Percentiles rank a stretch among this genome's conserved stretches.
phyloP scores from a whole-genome alignment of 163 green algal genomes.

The Scenedesmus sp. region DNA sequence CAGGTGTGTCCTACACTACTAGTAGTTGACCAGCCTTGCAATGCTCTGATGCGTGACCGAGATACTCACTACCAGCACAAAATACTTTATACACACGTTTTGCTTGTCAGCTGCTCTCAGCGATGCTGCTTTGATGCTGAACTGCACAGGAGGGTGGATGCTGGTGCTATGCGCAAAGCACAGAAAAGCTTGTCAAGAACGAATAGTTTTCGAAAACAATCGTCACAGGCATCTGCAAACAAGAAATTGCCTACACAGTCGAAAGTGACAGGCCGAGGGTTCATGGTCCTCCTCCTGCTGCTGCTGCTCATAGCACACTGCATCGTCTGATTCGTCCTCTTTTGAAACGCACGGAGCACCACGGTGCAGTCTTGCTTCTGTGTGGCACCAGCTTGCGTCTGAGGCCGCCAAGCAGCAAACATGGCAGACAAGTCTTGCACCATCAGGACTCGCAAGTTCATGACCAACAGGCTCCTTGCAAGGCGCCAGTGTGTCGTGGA shows the following conservation, averaged over 20 bases:
- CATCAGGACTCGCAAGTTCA: constrained; percentile 98
- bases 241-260: not conserved
- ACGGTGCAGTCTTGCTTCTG: constrained; percentile 11
- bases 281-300: not conserved
- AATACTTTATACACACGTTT: not conserved
- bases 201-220: no score
- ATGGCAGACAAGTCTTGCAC: constrained; percentile 87
- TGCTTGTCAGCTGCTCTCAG: not conserved
- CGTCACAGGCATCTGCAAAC: no score
- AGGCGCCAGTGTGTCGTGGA: constrained; percentile 98
- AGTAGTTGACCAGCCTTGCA: not conserved
- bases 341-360: constrained; percentile 11
- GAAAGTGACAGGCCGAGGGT: constrained; percentile 2
- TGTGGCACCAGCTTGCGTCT: constrained; percentile 7
- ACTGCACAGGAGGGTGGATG: not conserved
- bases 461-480: constrained; percentile 96
- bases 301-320: not conserved
- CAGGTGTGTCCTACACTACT: not conserved
- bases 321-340: not conserved
- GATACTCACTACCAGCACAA: not conserved
- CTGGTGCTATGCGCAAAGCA: not conserved
- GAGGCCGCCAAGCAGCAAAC: constrained; percentile 25
- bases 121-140: not conserved
- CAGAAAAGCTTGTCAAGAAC: no score
- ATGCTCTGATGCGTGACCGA: not conserved